Evolutionary conservation across 2,329 filamentous ascomycete species (phyloP).

Genomic region (Apiospora kogelbergensis): DNA sequence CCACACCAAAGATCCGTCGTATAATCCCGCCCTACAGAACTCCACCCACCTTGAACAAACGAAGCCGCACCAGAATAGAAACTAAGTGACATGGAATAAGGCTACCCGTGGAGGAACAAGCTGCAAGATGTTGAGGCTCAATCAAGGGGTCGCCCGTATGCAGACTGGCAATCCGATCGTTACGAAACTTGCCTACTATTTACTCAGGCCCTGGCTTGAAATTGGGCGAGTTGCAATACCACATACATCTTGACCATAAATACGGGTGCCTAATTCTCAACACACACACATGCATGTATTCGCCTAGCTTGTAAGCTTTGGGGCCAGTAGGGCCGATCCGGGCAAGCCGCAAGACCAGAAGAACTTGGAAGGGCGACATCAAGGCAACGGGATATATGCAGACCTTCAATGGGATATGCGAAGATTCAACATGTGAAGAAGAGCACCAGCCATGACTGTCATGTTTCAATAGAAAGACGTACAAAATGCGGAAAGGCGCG

Average conservation of each 20-base stretch:
- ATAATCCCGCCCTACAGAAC: too few species aligned
- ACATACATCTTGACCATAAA: background rate
- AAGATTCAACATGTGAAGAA: too few species aligned
- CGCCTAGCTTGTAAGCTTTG: background rate
- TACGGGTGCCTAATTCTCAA: background rate
- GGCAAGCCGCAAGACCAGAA: background rate
- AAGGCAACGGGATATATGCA: background rate
- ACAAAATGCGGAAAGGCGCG: too few species aligned
- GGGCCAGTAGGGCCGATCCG: slow-evolving; percentile 3
- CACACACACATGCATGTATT: background rate
- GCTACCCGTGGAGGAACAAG: background rate
- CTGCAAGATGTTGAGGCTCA: background rate
- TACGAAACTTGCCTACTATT: background rate
- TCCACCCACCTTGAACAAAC: too few species aligned
- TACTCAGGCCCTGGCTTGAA: background rate
- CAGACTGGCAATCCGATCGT: background rate
- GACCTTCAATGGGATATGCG: too few species aligned
- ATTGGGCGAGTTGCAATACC: background rate
- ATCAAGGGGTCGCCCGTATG: background rate
- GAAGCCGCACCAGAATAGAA: too few species aligned
- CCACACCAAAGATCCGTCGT: too few species aligned
- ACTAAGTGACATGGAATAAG: background rate
- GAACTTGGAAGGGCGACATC: background rate
- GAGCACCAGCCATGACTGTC: too few species aligned
- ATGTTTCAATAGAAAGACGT: too few species aligned